A percentile compares a stretch with the other conserved stretches of the same genome.
Conservation (phyloP, 2,329 filamentous ascomycete genomes). For the Monilinia polystroma region DNA sequence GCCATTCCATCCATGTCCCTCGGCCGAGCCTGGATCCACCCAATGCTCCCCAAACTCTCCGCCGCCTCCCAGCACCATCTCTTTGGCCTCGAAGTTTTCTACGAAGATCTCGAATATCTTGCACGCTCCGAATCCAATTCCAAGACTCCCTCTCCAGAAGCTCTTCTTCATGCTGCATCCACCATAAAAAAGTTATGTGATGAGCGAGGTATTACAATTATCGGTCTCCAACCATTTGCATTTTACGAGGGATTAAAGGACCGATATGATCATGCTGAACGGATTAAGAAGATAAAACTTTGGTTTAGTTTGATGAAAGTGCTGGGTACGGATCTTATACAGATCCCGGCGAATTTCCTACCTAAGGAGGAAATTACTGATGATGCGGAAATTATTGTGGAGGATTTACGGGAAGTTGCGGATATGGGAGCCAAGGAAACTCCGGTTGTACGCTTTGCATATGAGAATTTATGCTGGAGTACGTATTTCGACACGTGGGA, state of each 20-base stretch:
- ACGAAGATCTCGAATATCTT: constrained; percentile 68
- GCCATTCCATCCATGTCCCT: constrained; percentile 77
- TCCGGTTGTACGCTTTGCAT: constrained; percentile 63
- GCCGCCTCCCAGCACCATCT: constrained; percentile 64
- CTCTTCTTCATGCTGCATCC: constrained; percentile 45
- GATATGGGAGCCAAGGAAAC: constrained; percentile 61
- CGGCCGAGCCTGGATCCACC: constrained; percentile 56
- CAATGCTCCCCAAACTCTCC: constrained; percentile 64
- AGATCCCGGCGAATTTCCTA: not conserved
- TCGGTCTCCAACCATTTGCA: constrained; percentile 72
- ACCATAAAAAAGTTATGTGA: constrained; percentile 58
- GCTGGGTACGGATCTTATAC: constrained; percentile 61
- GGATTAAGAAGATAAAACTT: constrained; percentile 62
- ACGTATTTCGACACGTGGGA: constrained; percentile 72
- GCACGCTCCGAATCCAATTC: constrained; percentile 31
- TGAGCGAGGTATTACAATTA: constrained; percentile 55
- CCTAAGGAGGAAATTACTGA: constrained; percentile 45
- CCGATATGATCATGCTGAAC: constrained; percentile 53
- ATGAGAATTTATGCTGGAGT: constrained; percentile 73
- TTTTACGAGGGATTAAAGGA: constrained; percentile 74
- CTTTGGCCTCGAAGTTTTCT: constrained; percentile 70
- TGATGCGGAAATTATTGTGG: constrained; percentile 55
- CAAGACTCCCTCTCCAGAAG: constrained; percentile 35
- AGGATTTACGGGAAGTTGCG: constrained; percentile 62
- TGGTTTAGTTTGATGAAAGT: constrained; percentile 59